These are phyloP conservation scores for Hymenoscyphus fructigenus DNA, from an alignment of 2,329 filamentous ascomycete genomes.

Conservation along the genomic window DNA sequence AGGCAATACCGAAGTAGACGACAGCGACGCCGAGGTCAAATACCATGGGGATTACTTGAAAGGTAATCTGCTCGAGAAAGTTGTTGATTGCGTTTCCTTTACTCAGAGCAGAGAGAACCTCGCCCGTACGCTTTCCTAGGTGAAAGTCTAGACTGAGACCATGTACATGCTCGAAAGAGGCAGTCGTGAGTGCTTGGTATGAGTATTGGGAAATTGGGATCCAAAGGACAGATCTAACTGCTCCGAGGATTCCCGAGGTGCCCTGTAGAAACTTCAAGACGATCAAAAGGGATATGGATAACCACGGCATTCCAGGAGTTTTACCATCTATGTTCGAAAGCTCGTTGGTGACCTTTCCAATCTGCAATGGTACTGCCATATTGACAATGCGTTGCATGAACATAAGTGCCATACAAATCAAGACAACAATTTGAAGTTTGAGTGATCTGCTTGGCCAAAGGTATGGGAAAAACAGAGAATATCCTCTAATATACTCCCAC, in stretches of 20 bases:
- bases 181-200: conserved; percentile 89
- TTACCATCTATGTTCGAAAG: conserved; percentile 59
- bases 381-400: conserved; percentile 81
- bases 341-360: conserved; percentile 75
- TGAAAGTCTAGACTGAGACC: conserved; percentile 94
- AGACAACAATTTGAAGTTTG: conserved; percentile 72
- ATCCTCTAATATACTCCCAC: conserved; percentile 94
- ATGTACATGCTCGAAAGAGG: conserved; percentile 96
- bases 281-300: conserved; percentile 73
- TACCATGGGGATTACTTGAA: conserved; percentile 92
- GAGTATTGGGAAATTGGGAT: conserved; percentile 97
- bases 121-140: conserved; percentile 91
- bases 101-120: conserved; percentile 91
- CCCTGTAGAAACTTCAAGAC: conserved; percentile 81
- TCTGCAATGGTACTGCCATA: conserved; percentile 77
- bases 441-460: conserved; percentile 86
- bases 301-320: conserved; percentile 60
- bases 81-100: conserved; percentile 96
- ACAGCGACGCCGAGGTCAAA: conserved; percentile 86
- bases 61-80: conserved; percentile 94
- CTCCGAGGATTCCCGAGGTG: conserved; percentile 81
- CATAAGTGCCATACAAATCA: conserved; percentile 80
- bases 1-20: conserved; percentile 72
- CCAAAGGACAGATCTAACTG: conserved; percentile 81
- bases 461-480: conserved; percentile 93